Evolutionary conservation across 2,329 filamentous ascomycete species (phyloP), one percentile per base, ranked within the genome.

Genomic region (Apiospora hydei): DNA sequence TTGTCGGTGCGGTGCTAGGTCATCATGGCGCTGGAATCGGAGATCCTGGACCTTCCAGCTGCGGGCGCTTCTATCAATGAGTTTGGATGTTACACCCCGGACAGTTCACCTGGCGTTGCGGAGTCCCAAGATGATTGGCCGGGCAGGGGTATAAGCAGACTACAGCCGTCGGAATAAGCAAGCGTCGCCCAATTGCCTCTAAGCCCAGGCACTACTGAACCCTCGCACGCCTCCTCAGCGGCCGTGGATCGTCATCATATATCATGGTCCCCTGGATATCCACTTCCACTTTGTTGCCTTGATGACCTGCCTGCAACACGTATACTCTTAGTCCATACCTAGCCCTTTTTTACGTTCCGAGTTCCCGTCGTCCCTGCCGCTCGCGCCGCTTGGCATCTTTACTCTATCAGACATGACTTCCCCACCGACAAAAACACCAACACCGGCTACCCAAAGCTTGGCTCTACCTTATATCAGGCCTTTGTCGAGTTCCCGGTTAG

Each of bases 401-500:
- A 18, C 7, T 46, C 6, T 68, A 46, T 49, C 24, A 14, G 49
- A 21, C 67, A 69, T 69, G 67, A 34, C 67, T 49, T 49, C 67
- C 44, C 67, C 67, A 38, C 67, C 26, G 44, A 30, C 3, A 30
- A 8, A 43, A 8, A 47, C 16, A 61, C 34, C 6, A 61, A 61
- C 21, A 64, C 57, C n/a, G 57, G 57, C 30, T 69, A 69, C 43
- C 67, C 47, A 26, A 46, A 49, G 44, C 24, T 69, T 4, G 44
- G 26, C n/a, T 69, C 67, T 67, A 69, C 70, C 11, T 67, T 79
- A 24, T 77, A 79, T 61, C 80, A 82, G 71, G 64, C 77, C 24
- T 77, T 80, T 43, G 72, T 81, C 49, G 76, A 78, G 34, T 77
- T 82, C 43, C 80, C 80, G 3, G 76, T 78, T 34, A 78, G 75